Evolutionary conservation across 2,329 filamentous ascomycete species (phyloP).

Genomic region (Exophiala sp.): DNA sequence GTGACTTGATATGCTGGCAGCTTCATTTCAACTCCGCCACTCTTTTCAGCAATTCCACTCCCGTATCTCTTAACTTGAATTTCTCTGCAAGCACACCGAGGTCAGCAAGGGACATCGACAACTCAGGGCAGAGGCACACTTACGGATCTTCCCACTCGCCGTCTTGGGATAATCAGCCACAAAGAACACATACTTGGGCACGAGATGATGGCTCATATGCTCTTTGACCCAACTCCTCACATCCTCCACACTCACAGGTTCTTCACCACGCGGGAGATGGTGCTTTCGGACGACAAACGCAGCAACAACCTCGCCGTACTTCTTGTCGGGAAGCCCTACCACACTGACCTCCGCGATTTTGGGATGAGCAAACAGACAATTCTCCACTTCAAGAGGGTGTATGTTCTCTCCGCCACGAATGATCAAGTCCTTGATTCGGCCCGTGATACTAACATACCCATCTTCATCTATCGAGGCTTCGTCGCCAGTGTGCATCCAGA

Average conservation of each 20-base stretch:
- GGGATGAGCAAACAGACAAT: conserved; percentile 72
- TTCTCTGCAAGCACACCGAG: conserved; percentile 15
- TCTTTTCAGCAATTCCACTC: conserved; percentile 44
- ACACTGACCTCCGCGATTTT: conserved; percentile 73
- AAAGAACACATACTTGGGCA: conserved; percentile 89
- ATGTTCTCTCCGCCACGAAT: conserved; percentile 96
- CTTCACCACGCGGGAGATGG: conserved; percentile 44
- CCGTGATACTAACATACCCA: conserved; percentile 78
- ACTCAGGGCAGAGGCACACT: conserved; percentile 38
- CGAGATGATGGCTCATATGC: conserved; percentile 69
- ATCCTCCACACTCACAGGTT: conserved; percentile 53
- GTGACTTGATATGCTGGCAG: not conserved
- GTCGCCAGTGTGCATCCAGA: conserved; percentile 92
- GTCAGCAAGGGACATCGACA: not conserved
- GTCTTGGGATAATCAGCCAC: conserved; percentile 85
- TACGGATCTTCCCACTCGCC: conserved; percentile 93
- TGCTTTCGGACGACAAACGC: conserved; percentile 68
- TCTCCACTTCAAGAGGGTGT: conserved; percentile 88
- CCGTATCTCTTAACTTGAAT: conserved; percentile 73
- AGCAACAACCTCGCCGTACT: conserved; percentile 81
- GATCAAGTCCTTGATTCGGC: conserved; percentile 73
- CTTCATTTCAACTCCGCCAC: not conserved
- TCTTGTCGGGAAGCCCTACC: conserved; percentile 76
- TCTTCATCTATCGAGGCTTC: conserved; percentile 73
- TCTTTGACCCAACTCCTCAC: conserved; percentile 69